Conservation (phyloP, 371 early-diverging fungal species). For the Mucor saturninus region DNA sequence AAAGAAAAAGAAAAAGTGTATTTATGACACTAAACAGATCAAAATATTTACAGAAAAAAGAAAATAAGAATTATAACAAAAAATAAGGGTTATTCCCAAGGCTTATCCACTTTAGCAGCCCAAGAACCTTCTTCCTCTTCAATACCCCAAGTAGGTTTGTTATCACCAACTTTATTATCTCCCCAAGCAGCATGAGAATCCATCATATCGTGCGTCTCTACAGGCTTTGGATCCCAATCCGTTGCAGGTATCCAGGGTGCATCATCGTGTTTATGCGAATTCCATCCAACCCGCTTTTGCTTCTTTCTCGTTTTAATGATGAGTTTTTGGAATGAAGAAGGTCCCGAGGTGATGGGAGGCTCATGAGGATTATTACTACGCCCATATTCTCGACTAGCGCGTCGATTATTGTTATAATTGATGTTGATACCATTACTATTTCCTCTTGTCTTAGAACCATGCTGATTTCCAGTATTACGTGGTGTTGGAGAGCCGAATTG, state of each 20-base stretch:
- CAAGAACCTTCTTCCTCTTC: constrained; percentile 22
- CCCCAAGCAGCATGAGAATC: constrained; percentile 23
- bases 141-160: constrained; percentile 7
- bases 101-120: constrained; percentile 27
- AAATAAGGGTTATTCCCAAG: constrained; percentile 20
- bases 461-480: neutral
- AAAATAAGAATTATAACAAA: neutral
- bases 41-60: constrained; percentile 1
- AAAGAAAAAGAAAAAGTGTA: neutral
- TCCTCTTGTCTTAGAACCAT: constrained; percentile 1
- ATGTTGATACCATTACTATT: constrained; percentile 7
- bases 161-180: constrained; percentile 11
- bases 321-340: constrained; percentile 18
- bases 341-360: constrained; percentile 2
- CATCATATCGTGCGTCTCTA: constrained; percentile 8
- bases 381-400: constrained; percentile 18
- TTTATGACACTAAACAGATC: neutral
- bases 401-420: constrained; percentile 10
- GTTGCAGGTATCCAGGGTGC: constrained; percentile 31
- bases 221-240: constrained; percentile 27
- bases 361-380: constrained; percentile 6
- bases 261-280: constrained; percentile 35
- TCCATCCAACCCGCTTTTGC: constrained; percentile 35
- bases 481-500: neutral
- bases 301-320: constrained; percentile 12